Evolutionary conservation across 768 basidiomycete genomes (phyloP), one percentile per base, ranked within the genome.

Genomic region (Rhodotorula babjevae): DNA sequence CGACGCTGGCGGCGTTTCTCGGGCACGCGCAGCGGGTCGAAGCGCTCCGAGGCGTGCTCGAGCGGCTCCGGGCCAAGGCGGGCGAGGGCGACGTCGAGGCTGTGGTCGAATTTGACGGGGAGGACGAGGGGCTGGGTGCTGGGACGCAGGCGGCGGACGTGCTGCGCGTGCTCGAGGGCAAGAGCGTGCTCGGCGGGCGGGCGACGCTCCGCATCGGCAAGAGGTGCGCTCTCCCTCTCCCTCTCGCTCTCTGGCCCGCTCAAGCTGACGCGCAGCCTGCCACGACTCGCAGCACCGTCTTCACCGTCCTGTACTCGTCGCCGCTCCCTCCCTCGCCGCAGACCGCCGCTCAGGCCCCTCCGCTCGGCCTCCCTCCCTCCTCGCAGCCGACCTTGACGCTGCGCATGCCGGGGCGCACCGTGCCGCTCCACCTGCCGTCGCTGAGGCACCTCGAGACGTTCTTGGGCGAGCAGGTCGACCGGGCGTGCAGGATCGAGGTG

Each of bases 171-270:
- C 8, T 72, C 8, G 14, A 44, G 2, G 74, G 74, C 12, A 63
- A 27, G 7, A 33, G 14, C 25, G 70, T 72, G 27, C 61, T 76
- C 5, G 75, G 75, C 1, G 71, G 75, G 9, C 66, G 62, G 18
- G 71, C 62, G 6, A 27, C 67, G 7, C 33, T 76, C 25, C 50
- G 66, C 6, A 15, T 70, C 1, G 65, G 49, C 8, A 25, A 42
- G 0, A 33, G 19, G 74, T 72, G 11, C 18, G 68, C 55, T 21
- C 16, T 27, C 12, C 8, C 15, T 33, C 15, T 23, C 47, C 52
- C 36, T 8, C 21, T 12, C 14, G 27, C 52, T n/a, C 27, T 4
- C n/a, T 14, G 11, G 6, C 6, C 14, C n/a, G 27, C 8, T 21
- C 47, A 19, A 49, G 5, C 12, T 4, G 47, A n/a, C 9, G 52